These are phyloP conservation scores for Chaetomium tenue DNA, from an alignment of 495 filamentous ascomycete genomes.

Conservation along the genomic window DNA sequence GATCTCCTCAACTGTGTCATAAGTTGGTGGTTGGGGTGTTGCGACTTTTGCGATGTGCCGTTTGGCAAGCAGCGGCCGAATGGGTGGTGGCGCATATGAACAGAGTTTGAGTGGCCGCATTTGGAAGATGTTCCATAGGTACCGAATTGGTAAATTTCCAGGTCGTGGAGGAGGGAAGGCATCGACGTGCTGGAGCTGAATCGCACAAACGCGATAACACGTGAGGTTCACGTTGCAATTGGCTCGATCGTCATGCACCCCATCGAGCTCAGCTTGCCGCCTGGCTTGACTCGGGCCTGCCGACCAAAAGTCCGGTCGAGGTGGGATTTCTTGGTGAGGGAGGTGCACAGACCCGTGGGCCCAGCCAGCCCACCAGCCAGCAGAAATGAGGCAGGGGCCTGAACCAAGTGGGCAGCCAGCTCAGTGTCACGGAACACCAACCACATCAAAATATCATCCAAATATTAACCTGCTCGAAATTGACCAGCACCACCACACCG, in stretches of 20 bases:
- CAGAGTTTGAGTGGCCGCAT: background rate
- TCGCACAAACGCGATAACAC: constrained; percentile 17
- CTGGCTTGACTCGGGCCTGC: too few species aligned
- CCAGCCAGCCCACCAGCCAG: background rate
- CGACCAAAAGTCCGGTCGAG: constrained; percentile 6
- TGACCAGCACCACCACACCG: background rate
- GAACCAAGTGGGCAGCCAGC: background rate
- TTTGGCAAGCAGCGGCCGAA: background rate
- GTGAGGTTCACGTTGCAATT: constrained; percentile 1
- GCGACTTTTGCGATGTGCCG: background rate
- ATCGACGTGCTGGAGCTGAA: background rate
- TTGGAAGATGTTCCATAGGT: background rate
- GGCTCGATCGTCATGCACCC: too few species aligned
- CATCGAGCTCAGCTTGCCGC: too few species aligned
- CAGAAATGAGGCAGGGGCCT: constrained; percentile 2
- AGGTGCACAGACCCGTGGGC: constrained; percentile 11
- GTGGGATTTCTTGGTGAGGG: background rate
- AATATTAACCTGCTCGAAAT: background rate
- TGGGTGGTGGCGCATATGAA: background rate
- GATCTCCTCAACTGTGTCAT: background rate
- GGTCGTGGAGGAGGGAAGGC: background rate
- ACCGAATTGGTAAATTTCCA: too few species aligned
- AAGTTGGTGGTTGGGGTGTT: background rate
- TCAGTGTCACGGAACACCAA: background rate
- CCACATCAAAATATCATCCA: background rate